Evolutionary conservation across 805 yeast species (phyloP).

Genomic region (Naumovozyma castellii): DNA sequence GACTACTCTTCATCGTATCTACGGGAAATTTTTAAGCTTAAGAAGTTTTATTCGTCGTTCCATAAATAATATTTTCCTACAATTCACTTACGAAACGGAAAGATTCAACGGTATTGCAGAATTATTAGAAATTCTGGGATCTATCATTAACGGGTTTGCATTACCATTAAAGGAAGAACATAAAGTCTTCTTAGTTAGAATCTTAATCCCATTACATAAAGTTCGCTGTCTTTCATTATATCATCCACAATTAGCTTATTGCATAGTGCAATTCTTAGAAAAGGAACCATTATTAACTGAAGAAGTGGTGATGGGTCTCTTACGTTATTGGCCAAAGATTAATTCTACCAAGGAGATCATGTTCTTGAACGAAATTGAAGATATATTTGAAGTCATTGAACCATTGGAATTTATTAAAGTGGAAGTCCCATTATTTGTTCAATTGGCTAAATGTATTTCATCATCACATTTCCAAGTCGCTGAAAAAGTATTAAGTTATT

Average conservation of each 20-base stretch:
- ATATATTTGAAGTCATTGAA: constrained; percentile 91
- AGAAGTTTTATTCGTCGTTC: constrained; percentile 87
- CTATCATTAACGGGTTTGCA: constrained; percentile 96
- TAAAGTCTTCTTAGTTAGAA: constrained; percentile 77
- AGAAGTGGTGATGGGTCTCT: constrained; percentile 89
- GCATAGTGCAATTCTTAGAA: constrained; percentile 92
- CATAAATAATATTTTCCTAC: constrained; percentile 84
- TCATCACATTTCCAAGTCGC: constrained; percentile 96
- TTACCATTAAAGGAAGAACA: constrained; percentile 95
- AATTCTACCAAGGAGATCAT: constrained; percentile 91
- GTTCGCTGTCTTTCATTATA: constrained; percentile 79
- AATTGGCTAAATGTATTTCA: constrained; percentile 84
- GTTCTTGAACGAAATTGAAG: constrained; percentile 93
- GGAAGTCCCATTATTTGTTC: constrained; percentile 88
- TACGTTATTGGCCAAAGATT: constrained; percentile 94
- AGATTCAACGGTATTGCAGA: constrained; percentile 94
- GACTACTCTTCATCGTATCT: constrained; percentile 90
- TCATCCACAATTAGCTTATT: constrained; percentile 95
- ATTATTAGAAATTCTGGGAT: constrained; percentile 86
- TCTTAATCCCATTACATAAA: constrained; percentile 86
- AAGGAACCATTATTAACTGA: constrained; percentile 88
- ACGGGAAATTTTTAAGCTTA: constrained; percentile 85
- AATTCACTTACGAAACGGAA: constrained; percentile 90
- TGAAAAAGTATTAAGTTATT: constrained; percentile 86
- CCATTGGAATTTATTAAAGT: constrained; percentile 85